phyloP scores from a whole-genome alignment of 345 rosid species.

The Sapria himalayana region DNA sequence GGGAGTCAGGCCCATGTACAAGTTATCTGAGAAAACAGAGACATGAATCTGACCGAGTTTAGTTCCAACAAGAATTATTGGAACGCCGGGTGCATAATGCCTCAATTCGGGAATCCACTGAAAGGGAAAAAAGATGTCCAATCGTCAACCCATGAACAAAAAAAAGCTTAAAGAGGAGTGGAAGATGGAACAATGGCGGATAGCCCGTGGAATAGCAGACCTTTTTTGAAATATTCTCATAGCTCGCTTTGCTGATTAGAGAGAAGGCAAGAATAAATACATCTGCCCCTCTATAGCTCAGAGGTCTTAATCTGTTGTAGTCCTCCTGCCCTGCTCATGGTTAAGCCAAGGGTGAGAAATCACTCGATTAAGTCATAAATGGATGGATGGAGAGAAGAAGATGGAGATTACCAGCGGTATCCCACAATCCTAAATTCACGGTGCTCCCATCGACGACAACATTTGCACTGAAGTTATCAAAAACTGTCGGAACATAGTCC shows the following conservation, averaged over 20 bases:
- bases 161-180: neutral
- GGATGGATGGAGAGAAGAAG: neutral
- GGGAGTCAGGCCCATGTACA: too few relatives aligned
- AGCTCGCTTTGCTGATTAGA: conserved; percentile 96
- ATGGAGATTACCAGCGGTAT: conserved; percentile 59
- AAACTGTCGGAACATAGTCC: conserved; percentile 90
- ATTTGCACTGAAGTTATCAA: conserved; percentile 94
- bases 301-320: conserved; percentile 75
- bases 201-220: conserved; percentile 13
- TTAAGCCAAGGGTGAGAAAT: neutral
- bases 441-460: conserved; percentile 78
- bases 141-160: conserved; percentile 5
- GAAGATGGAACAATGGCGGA: neutral
- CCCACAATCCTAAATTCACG: conserved; percentile 89
- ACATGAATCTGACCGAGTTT: conserved; percentile 47
- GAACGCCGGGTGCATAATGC: conserved; percentile 93
- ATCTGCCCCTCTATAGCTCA: conserved; percentile 91
- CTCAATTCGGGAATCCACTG: conserved; percentile 98
- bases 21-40: too few relatives aligned
- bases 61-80: conserved; percentile 75
- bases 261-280: conserved; percentile 90
- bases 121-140: conserved; percentile 7
- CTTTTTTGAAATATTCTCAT: conserved; percentile 91
- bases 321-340: conserved; percentile 66
- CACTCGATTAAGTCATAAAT: neutral